Percentiles rank a stretch among this genome's conserved stretches.
Conservation (phyloP, 78 protist species). For the Paratrimastix pyriformis region DNA sequence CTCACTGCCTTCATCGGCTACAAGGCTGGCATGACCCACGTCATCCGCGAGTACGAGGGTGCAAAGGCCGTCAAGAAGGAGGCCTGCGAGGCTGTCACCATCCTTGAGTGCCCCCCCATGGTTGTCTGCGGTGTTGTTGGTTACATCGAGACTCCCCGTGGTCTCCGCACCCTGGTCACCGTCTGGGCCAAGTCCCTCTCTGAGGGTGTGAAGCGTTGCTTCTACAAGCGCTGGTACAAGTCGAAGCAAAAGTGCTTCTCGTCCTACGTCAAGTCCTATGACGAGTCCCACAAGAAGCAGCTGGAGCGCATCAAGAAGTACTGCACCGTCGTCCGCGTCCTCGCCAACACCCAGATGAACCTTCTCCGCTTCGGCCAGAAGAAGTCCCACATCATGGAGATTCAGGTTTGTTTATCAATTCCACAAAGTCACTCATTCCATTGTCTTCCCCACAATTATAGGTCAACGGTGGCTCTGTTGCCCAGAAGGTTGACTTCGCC, state of each 20-base stretch:
- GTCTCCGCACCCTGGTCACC: slow-evolving; percentile 91
- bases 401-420: too few species aligned
- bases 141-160: slow-evolving; percentile 88
- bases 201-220: slow-evolving; percentile 69
- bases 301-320: slow-evolving; percentile 80
- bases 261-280: slow-evolving; percentile 66
- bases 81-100: slow-evolving; percentile 96
- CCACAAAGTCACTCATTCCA: too few species aligned
- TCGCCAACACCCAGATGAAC: slow-evolving; percentile 95
- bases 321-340: slow-evolving; percentile 92
- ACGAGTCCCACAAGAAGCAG: slow-evolving; percentile 50
- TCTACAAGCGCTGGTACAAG: slow-evolving; percentile 95
- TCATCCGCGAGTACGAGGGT: slow-evolving; percentile 90
- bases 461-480: slow-evolving; percentile 96
- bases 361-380: slow-evolving; percentile 73
- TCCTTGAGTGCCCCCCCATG: slow-evolving; percentile 98
- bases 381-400: slow-evolving; percentile 98
- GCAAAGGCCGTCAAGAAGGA: slow-evolving; percentile 89
- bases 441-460: background rate
- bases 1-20: slow-evolving; percentile 96
- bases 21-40: slow-evolving; percentile 99
- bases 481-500: slow-evolving; percentile 91
- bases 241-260: slow-evolving; percentile 95
- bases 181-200: slow-evolving; percentile 94
- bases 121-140: slow-evolving; percentile 97